Percentiles rank a stretch among this genome's conserved stretches.
Conservation (phyloP, 2,329 filamentous ascomycete genomes). For the Penicillium sp. region DNA sequence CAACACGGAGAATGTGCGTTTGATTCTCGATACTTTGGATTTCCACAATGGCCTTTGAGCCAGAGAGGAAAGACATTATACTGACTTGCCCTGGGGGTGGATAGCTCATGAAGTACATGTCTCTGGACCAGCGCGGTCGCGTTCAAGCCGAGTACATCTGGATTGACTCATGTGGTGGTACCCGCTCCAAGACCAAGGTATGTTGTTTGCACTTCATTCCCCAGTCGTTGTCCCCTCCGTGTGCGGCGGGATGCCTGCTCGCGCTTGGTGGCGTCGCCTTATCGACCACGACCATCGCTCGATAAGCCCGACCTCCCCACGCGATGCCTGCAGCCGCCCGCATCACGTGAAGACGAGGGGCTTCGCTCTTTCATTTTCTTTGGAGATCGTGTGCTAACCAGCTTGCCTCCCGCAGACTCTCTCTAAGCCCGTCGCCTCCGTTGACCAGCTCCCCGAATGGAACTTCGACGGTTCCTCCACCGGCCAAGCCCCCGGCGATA, state of each 20-base stretch:
- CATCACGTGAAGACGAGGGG: constrained; percentile 30
- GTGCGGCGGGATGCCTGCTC: constrained; percentile 13
- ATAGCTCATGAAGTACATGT: constrained; percentile 90
- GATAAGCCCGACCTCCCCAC: constrained; percentile 30
- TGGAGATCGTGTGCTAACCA: constrained; percentile 15
- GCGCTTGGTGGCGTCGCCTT: constrained; percentile 10
- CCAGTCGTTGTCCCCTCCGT: not conserved
- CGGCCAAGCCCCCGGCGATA: constrained; percentile 87
- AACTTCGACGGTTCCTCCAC: constrained; percentile 91
- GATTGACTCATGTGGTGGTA: constrained; percentile 82
- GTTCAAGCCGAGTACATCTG: constrained; percentile 97
- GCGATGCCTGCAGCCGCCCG: constrained; percentile 33
- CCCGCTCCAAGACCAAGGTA: constrained; percentile 96
- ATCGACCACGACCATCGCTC: constrained; percentile 8
- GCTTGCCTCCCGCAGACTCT: constrained; percentile 59
- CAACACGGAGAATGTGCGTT: constrained; percentile 53
- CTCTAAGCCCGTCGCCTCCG: constrained; percentile 58
- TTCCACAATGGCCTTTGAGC: constrained; percentile 36
- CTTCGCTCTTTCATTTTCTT: not conserved
- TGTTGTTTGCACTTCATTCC: constrained; percentile 46
- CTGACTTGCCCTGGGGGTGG: constrained; percentile 43
- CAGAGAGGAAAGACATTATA: constrained; percentile 39
- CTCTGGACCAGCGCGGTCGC: constrained; percentile 83
- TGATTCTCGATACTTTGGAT: constrained; percentile 33
- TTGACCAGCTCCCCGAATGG: constrained; percentile 75